phyloP scores from a whole-genome alignment of 1,284 basidiomycete species.

The Bondarzewia mesenterica region DNA sequence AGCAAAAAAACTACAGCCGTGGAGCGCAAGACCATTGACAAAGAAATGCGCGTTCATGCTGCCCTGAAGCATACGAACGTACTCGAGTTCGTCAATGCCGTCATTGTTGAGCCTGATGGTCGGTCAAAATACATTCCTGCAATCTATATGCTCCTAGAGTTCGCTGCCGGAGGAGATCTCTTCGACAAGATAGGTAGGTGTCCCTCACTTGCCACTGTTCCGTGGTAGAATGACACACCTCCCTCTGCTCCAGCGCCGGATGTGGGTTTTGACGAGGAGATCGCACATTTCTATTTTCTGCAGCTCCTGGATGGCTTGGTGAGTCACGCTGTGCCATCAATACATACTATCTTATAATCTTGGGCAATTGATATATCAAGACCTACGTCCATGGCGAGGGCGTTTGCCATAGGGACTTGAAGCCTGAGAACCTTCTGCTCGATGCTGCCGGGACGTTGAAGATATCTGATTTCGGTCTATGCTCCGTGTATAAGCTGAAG shows the following conservation, averaged over 20 bases:
- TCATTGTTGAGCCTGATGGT: conserved; percentile 65
- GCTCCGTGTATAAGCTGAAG: conserved; percentile 87
- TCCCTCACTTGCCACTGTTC: too few relatives aligned
- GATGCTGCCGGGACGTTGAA: conserved; percentile 78
- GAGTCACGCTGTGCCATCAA: conserved; percentile 17
- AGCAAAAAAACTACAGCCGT: conserved; percentile 49
- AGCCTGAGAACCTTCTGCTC: conserved; percentile 91
- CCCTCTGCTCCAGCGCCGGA: conserved; percentile 59
- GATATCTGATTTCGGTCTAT: conserved; percentile 93
- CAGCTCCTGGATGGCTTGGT: conserved; percentile 82
- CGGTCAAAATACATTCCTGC: conserved; percentile 60
- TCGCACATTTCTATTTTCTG: conserved; percentile 88
- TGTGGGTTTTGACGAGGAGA: conserved; percentile 79
- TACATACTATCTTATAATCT: background rate
- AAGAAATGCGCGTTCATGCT: conserved; percentile 90
- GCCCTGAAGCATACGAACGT: conserved; percentile 79
- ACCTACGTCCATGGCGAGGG: conserved; percentile 83
- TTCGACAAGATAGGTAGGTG: conserved; percentile 95
- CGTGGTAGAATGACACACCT: background rate
- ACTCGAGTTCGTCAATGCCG: conserved; percentile 77
- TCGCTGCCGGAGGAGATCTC: conserved; percentile 90
- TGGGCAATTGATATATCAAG: conserved; percentile 28
- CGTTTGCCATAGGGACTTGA: conserved; percentile 93
- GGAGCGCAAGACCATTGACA: conserved; percentile 77
- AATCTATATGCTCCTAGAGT: conserved; percentile 88